phyloP scores from a whole-genome alignment of 2,329 filamentous ascomycete species.

The Fusarium sp. region DNA sequence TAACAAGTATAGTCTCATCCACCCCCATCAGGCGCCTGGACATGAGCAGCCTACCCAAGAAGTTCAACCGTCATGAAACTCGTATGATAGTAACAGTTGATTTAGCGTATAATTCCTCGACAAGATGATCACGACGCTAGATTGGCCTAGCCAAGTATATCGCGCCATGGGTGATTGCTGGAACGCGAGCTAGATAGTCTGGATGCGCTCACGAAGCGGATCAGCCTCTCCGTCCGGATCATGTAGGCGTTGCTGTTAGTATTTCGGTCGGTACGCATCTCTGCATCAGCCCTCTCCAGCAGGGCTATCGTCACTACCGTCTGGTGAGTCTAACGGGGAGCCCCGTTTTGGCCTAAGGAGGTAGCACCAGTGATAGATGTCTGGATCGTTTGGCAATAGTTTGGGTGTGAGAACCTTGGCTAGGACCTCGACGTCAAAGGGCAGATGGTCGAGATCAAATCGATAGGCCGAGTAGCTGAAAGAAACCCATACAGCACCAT shows the following conservation, averaged over 20 bases:
- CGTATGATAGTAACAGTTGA: not conserved
- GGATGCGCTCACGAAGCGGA: conserved; percentile 1
- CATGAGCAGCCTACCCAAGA: not conserved
- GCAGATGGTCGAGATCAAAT: conserved; percentile 51
- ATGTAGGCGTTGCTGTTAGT: conserved; percentile 3
- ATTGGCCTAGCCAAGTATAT: not conserved
- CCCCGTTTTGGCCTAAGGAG: conserved; percentile 49
- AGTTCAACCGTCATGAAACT: not conserved
- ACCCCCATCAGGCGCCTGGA: not conserved
- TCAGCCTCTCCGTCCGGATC: not conserved
- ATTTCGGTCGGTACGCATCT: not conserved
- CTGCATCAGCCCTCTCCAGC: conserved; percentile 16
- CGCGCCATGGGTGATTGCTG: not conserved
- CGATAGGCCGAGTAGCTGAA: conserved; percentile 57
- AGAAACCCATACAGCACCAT: conserved; percentile 56
- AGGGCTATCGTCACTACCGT: conserved; percentile 6
- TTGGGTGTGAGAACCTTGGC: conserved; percentile 55
- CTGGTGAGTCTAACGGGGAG: conserved; percentile 8
- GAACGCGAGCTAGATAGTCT: conserved; percentile 5
- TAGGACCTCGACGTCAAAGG: conserved; percentile 55
- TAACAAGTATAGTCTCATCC: not conserved
- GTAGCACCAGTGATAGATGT: conserved; percentile 58
- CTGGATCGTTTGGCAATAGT: conserved; percentile 53
- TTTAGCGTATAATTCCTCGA: not conserved
- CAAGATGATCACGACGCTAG: not conserved